A percentile compares a stretch with the other conserved stretches of the same genome.
These are phyloP conservation scores for Clavispora carvajalis DNA, from an alignment of 805 yeast genomes.

Conservation along the genomic window DNA sequence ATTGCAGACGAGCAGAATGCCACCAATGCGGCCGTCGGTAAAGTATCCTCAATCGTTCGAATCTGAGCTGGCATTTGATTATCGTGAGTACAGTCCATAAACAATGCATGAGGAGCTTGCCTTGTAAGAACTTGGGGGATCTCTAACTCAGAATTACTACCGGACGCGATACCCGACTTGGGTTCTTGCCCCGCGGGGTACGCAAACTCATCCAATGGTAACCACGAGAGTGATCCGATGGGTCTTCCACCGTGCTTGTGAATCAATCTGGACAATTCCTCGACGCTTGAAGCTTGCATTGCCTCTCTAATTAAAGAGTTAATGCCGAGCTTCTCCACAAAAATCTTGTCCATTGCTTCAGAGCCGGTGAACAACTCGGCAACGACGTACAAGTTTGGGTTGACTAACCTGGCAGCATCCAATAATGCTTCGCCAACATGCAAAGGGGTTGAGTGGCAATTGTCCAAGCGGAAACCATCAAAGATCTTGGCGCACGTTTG, in stretches of 20 bases:
- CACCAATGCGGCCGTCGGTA: slow-evolving; percentile 92
- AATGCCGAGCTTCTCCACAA: slow-evolving; percentile 86
- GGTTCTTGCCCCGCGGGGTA: slow-evolving; percentile 53
- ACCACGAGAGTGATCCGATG: slow-evolving; percentile 82
- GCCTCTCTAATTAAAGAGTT: slow-evolving; percentile 91
- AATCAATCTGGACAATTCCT: slow-evolving; percentile 77
- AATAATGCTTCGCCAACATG: slow-evolving; percentile 88
- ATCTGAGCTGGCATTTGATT: slow-evolving; percentile 85
- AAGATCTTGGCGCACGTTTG: slow-evolving; percentile 66
- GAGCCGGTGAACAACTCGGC: slow-evolving; percentile 94
- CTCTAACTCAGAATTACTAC: slow-evolving; percentile 54
- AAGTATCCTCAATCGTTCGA: slow-evolving; percentile 89
- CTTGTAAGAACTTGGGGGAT: slow-evolving; percentile 62
- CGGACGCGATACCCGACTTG: slow-evolving; percentile 16
- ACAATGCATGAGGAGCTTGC: slow-evolving; percentile 84
- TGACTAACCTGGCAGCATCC: slow-evolving; percentile 79
- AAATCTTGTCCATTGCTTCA: slow-evolving; percentile 82
- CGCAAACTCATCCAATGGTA: slow-evolving; percentile 70
- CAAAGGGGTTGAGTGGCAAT: slow-evolving; percentile 93
- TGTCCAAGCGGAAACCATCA: slow-evolving; percentile 88
- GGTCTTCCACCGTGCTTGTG: slow-evolving; percentile 95
- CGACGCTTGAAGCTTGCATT: slow-evolving; percentile 91
- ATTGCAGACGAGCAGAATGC: slow-evolving; percentile 90
- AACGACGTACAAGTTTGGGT: slow-evolving; percentile 85
- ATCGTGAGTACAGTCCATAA: slow-evolving; percentile 98